These are phyloP conservation scores for Ogataea populi-albae DNA, from an alignment of 805 yeast genomes.

Conservation along the genomic window DNA sequence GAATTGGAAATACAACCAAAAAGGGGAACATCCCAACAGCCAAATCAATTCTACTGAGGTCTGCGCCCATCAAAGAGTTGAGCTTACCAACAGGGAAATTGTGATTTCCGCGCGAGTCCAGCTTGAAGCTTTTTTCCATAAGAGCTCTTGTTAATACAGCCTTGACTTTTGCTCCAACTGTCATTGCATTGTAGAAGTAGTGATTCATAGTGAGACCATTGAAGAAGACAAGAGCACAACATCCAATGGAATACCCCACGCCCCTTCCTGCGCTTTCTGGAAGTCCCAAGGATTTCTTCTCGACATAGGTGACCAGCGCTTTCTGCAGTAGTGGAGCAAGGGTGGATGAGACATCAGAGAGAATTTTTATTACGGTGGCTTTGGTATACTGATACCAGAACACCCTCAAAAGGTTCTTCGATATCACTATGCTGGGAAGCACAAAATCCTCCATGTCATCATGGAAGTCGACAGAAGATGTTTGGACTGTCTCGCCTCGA, in stretches of 20 bases:
- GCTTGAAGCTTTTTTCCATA: slow-evolving; percentile 59
- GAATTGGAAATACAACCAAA: slow-evolving; percentile 57
- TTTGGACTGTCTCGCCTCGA: slow-evolving; percentile 22
- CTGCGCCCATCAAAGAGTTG: slow-evolving; percentile 78
- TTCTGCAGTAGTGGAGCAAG: slow-evolving; percentile 66
- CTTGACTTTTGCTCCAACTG: slow-evolving; percentile 67
- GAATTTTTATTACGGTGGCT: slow-evolving; percentile 39
- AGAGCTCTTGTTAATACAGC: slow-evolving; percentile 68
- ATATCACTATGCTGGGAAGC: slow-evolving; percentile 19
- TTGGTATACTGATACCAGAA: slow-evolving; percentile 44
- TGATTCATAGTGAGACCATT: slow-evolving; percentile 54
- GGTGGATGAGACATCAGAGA: slow-evolving; percentile 47
- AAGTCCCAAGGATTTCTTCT: slow-evolving; percentile 42
- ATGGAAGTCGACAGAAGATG: slow-evolving; percentile 10
- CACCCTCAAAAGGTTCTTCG: slow-evolving; percentile 45
- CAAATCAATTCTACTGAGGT: slow-evolving; percentile 73
- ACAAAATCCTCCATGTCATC: slow-evolving; percentile 28
- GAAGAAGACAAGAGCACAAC: slow-evolving; percentile 51
- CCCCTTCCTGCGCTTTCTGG: slow-evolving; percentile 53
- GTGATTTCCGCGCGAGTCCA: slow-evolving; percentile 60
- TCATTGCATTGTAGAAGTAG: slow-evolving; percentile 56
- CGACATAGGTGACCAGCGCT: slow-evolving; percentile 61
- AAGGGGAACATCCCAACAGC: slow-evolving; percentile 69
- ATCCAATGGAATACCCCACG: slow-evolving; percentile 75
- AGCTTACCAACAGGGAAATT: slow-evolving; percentile 67